Evolutionary conservation across 495 filamentous ascomycete genomes (phyloP).

Genomic region (Penicillium atrosanguineum): DNA sequence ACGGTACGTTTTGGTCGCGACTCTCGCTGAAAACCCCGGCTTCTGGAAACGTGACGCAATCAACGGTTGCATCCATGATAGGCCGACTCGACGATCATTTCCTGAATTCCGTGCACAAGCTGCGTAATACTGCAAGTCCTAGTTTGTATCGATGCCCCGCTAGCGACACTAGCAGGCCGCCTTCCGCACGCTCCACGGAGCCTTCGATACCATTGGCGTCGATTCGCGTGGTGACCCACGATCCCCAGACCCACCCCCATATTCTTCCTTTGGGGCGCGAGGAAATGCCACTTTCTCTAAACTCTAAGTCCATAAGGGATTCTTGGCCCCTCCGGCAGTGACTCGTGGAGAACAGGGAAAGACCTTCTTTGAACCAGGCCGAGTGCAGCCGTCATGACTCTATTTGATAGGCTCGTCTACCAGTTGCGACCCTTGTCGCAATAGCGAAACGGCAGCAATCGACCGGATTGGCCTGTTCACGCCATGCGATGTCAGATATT

Average conservation of each 20-base stretch:
- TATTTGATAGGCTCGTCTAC: background rate
- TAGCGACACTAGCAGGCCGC: background rate
- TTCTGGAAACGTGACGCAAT: slow-evolving; percentile 12
- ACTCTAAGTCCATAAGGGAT: background rate
- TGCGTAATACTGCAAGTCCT: slow-evolving; percentile 9
- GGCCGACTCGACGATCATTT: slow-evolving; percentile 12
- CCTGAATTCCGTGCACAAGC: background rate
- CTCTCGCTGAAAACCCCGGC: background rate
- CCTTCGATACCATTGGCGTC: slow-evolving; percentile 3
- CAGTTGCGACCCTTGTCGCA: slow-evolving; percentile 6
- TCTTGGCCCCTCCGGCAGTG: background rate
- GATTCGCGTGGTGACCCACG: slow-evolving; percentile 16
- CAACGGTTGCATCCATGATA: slow-evolving; percentile 4
- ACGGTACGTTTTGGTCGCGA: background rate
- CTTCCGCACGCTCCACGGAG: background rate
- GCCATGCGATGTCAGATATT: slow-evolving; percentile 2
- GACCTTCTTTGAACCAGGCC: background rate
- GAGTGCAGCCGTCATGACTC: background rate
- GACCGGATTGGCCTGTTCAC: background rate
- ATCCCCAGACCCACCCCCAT: slow-evolving; percentile 7
- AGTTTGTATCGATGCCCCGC: background rate
- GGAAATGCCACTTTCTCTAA: background rate
- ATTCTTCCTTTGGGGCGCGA: slow-evolving; percentile 1
- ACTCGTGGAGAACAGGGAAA: background rate
- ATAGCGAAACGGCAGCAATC: background rate